Evolutionary conservation across 345 rosid species (phyloP), one percentile per base, ranked within the genome.

Genomic region (Murraya koenigii): DNA sequence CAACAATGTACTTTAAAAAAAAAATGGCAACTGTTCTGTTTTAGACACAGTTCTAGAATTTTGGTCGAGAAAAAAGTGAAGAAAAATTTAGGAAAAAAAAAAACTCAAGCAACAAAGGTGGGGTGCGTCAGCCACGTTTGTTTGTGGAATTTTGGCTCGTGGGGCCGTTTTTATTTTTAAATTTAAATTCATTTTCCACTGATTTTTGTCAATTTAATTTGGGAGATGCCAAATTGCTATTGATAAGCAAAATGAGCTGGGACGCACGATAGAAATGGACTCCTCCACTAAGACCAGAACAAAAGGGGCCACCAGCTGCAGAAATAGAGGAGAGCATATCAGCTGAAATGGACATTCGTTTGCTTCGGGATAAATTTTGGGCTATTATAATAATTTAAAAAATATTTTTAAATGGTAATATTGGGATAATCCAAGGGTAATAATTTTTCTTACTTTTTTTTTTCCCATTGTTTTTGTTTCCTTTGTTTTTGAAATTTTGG

Each of bases 61-160:
- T 63, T n/a, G 30, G 33, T 25, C 49, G 61, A 52, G 69, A 62
- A 36, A 44, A 55, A 10, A 33, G 2, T 10, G 33, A 1, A n/a
- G 2, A 30, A 22, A 6, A 66, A 14, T 35, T 30, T 1, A 44
- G 44, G 66, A 28, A 47, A 62, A 68, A 55, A 41, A 23, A 47
- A 30, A 68, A 72, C 59, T 15, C 9, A 77, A 68, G 13, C 55
- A 66, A 69, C 22, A 17, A 52, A 17, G 56, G 4, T 3, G 5
- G 56, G 49, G 84, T 82, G 56, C 61, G 88, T 39, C 81, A 72
- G 83, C 82, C 88, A 80, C 87, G 87, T 78, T 77, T 72, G 61
- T 72, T 22, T 20, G 80, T 71, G 87, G 84, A 81, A 77, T 77
- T 58, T 78, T 61, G 78, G 66, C 9, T 41, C 30, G 80, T 62